phyloP scores from a whole-genome alignment of 2,329 filamentous ascomycete species.

The Diaporthe sp. region DNA sequence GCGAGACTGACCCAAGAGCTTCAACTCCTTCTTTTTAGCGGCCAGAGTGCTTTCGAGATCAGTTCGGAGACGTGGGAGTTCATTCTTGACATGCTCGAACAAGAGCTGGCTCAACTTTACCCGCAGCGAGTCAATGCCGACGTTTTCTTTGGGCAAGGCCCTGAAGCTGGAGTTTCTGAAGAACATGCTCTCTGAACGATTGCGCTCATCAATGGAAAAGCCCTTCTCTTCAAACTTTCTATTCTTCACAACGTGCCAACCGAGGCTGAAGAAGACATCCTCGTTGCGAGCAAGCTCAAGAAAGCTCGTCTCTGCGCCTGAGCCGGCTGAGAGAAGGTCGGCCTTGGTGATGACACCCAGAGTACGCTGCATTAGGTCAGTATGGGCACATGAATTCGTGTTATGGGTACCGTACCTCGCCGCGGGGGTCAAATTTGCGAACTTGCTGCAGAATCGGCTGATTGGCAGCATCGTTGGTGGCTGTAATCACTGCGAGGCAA shows the following conservation, averaged over 20 bases:
- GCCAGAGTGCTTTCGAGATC: not conserved
- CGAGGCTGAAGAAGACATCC: constrained; percentile 41
- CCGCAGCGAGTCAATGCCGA: constrained; percentile 4
- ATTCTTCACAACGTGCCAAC: constrained; percentile 65
- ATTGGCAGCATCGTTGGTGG: constrained; percentile 29
- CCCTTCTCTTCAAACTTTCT: constrained; percentile 67
- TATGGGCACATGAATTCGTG: not conserved
- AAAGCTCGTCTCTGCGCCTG: constrained; percentile 17
- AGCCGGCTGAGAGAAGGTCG: not conserved
- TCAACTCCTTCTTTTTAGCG: not conserved
- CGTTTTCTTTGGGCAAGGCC: not conserved
- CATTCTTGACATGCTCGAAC: constrained; percentile 22
- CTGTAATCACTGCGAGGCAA: constrained; percentile 17
- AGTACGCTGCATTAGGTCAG: not conserved
- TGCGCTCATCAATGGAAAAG: constrained; percentile 1
- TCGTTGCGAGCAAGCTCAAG: constrained; percentile 30
- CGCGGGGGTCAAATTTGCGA: constrained; percentile 23
- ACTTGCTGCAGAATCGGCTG: constrained; percentile 18
- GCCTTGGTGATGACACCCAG: constrained; percentile 31
- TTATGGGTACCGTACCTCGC: not conserved
- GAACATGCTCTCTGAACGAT: not conserved
- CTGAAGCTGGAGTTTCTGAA: not conserved
- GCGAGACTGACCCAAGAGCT: not conserved
- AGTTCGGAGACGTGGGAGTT: not conserved
- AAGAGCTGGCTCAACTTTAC: constrained; percentile 12